phyloP scores from a whole-genome alignment of 441 rosid genomes.

The Erodium trifolium region DNA sequence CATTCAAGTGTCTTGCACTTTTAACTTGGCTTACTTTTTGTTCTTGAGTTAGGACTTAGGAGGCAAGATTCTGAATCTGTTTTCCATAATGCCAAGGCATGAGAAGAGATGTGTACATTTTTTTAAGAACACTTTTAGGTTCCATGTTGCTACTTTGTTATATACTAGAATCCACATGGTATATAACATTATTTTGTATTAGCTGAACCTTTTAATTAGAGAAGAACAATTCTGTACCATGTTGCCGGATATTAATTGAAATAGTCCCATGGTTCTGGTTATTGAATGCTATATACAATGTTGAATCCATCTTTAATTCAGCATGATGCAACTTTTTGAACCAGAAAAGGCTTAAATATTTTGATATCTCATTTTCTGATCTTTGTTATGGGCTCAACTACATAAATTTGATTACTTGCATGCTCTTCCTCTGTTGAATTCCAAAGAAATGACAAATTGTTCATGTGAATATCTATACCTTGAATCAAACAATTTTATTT shows the following conservation, averaged over 20 bases:
- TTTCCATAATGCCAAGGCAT: slow-evolving; percentile 2
- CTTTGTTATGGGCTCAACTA: neutral
- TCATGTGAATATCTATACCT: neutral
- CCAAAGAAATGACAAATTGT: neutral
- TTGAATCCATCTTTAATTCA: neutral
- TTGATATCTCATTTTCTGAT: neutral
- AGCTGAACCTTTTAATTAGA: neutral
- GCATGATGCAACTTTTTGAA: neutral
- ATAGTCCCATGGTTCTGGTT: neutral
- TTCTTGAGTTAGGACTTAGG: neutral
- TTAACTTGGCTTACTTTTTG: neutral
- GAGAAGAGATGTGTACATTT: slow-evolving; percentile 1
- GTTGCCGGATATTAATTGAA: neutral
- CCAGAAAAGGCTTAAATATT: neutral
- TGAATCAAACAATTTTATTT: neutral
- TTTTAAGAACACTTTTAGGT: neutral
- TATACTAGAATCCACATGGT: neutral
- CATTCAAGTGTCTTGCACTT: neutral
- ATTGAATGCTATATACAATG: neutral
- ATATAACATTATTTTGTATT: neutral
- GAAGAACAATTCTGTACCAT: neutral
- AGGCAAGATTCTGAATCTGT: neutral
- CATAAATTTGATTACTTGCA: neutral
- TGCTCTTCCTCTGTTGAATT: neutral
- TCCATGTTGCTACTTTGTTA: neutral